phyloP scores from a whole-genome alignment of 2,329 filamentous ascomycete species.

The Aspergillus alliaceus region DNA sequence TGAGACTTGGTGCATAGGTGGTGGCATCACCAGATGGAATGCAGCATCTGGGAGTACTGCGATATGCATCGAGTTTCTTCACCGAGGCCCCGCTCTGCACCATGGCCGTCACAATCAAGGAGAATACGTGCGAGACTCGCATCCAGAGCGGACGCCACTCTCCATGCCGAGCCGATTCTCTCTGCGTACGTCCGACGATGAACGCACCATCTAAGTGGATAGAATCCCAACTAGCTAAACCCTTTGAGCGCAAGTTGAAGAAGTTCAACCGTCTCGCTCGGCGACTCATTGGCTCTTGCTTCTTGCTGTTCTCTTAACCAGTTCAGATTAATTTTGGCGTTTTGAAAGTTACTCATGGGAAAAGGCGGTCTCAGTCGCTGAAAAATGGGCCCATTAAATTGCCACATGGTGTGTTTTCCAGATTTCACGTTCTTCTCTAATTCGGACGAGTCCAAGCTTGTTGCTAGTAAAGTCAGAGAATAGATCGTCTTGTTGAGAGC shows the following conservation, averaged over 20 bases:
- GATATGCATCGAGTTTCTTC: slow-evolving; percentile 5
- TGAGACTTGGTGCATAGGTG: not conserved
- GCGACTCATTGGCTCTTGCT: not conserved
- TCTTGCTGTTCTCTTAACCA: slow-evolving; percentile 4
- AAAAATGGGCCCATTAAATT: not conserved
- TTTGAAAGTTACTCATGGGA: not conserved
- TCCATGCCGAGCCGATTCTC: not conserved
- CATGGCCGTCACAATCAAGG: slow-evolving; percentile 3
- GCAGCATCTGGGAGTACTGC: not conserved
- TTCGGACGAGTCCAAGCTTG: not conserved
- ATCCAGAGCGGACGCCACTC: slow-evolving; percentile 1
- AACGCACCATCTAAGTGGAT: slow-evolving; percentile 5
- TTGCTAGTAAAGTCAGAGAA: slow-evolving; percentile 6
- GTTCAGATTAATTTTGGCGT: not conserved
- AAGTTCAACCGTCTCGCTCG: slow-evolving; percentile 2
- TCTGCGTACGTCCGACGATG: not conserved
- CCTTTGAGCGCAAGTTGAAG: slow-evolving; percentile 1
- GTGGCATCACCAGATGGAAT: slow-evolving; percentile 1
- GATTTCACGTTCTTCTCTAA: not conserved
- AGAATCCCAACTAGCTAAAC: not conserved
- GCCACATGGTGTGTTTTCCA: not conserved
- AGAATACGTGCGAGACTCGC: slow-evolving; percentile 6
- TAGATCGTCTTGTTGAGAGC: not conserved
- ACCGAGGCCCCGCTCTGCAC: not conserved
- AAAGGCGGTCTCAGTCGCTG: not conserved